Conservation (phyloP, 495 filamentous ascomycete species). For the Aspergillus biplanus region DNA sequence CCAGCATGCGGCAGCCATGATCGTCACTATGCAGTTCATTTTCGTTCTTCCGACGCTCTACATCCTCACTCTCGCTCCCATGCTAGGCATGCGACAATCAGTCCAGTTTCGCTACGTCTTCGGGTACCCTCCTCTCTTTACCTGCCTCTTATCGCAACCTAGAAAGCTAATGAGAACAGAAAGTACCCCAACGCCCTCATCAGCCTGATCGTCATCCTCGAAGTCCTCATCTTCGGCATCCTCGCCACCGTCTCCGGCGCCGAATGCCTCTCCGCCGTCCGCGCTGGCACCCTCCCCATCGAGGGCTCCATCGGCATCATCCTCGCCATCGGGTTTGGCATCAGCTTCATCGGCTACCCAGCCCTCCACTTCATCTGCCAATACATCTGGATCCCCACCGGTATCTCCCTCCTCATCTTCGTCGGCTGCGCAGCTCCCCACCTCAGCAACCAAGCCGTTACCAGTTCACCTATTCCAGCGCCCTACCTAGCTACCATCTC, state of each 20-base stretch:
- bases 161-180: background rate
- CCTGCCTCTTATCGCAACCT: background rate
- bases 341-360: slow-evolving; percentile 10
- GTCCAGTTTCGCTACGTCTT: slow-evolving; percentile 11
- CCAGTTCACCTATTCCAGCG: background rate
- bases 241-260: slow-evolving; percentile 8
- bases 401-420: slow-evolving; percentile 1
- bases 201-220: slow-evolving; percentile 11
- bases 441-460: background rate
- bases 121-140: background rate
- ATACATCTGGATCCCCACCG: slow-evolving; percentile 9
- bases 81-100: slow-evolving; percentile 8
- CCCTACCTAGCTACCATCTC: slow-evolving; percentile 8
- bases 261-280: slow-evolving; percentile 7
- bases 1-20: slow-evolving; percentile 8
- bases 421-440: slow-evolving; percentile 1
- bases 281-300: slow-evolving; percentile 1
- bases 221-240: slow-evolving; percentile 11
- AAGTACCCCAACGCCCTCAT: slow-evolving; percentile 12
- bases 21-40: slow-evolving; percentile 9
- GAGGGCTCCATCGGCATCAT: slow-evolving; percentile 10
- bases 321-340: slow-evolving; percentile 5
- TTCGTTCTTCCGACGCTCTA: slow-evolving; percentile 9
- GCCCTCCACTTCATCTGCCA: slow-evolving; percentile 10
- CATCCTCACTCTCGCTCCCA: slow-evolving; percentile 5